These are phyloP conservation scores for Pythium dissotocum DNA, from an alignment of 352 stramenopile genomes.

Conservation along the genomic window DNA sequence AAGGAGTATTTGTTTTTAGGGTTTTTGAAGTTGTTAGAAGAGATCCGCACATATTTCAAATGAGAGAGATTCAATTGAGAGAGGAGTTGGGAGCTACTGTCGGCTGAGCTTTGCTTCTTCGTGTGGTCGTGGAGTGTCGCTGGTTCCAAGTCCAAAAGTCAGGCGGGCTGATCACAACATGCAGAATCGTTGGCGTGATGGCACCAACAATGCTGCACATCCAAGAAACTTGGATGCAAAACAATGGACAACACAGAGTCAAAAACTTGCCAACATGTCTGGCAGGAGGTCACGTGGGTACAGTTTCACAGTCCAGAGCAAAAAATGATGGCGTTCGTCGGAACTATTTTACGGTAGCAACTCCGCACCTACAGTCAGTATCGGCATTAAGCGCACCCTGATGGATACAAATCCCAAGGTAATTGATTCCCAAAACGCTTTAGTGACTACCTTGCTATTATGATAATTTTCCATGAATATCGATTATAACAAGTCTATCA, in stretches of 20 bases:
- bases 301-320: too few species aligned
- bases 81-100: neutral
- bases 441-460: too few species aligned
- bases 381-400: too few species aligned
- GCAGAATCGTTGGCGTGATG: neutral
- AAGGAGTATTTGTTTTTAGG: slow-evolving; percentile 1
- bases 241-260: neutral
- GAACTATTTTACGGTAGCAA: too few species aligned
- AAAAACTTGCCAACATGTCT: neutral
- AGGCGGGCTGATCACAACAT: neutral
- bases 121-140: neutral
- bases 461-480: too few species aligned
- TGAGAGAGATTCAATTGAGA: neutral
- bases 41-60: neutral
- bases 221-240: neutral
- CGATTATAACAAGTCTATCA: too few species aligned
- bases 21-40: neutral
- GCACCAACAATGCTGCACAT: neutral
- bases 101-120: neutral
- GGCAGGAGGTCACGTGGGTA: too few species aligned
- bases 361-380: too few species aligned
- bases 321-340: too few species aligned
- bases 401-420: too few species aligned
- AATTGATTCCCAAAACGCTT: too few species aligned
- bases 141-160: neutral